Conservation (phyloP, 2,329 filamentous ascomycete genomes). For the Achaetomium macrosporum region DNA sequence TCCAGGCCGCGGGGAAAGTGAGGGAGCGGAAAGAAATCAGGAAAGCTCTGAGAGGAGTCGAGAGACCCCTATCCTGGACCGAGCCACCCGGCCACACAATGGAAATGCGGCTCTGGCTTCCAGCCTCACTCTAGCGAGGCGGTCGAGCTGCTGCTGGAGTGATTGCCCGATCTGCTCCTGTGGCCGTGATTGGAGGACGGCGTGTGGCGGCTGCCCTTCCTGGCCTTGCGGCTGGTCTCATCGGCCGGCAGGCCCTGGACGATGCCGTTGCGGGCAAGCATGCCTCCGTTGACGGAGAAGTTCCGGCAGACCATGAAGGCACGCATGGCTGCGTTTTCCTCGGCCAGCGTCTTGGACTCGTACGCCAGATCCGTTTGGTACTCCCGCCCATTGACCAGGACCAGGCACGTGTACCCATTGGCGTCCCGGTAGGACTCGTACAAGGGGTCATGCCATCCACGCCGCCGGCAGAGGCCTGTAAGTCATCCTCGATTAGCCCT, state of each 20-base stretch:
- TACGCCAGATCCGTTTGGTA: constrained; percentile 88
- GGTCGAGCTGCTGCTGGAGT: constrained; percentile 59
- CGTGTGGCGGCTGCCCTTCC: constrained; percentile 44
- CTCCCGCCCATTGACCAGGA: constrained; percentile 92
- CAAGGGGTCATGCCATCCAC: constrained; percentile 85
- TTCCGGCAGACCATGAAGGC: constrained; percentile 97
- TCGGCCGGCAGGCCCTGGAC: constrained; percentile 59
- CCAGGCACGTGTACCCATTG: constrained; percentile 79
- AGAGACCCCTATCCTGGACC: constrained; percentile 12
- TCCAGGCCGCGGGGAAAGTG: background rate
- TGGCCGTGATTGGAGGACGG: constrained; percentile 36
- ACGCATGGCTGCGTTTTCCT: constrained; percentile 90
- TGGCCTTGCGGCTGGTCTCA: constrained; percentile 43
- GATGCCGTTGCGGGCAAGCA: constrained; percentile 66
- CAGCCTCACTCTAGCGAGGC: constrained; percentile 39
- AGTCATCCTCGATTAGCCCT: constrained; percentile 32
- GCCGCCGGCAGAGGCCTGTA: constrained; percentile 85
- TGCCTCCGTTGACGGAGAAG: constrained; percentile 94
- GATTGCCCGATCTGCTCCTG: constrained; percentile 48
- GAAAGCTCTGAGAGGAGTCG: constrained; percentile 8
- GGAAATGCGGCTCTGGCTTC: constrained; percentile 13
- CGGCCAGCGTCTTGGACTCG: constrained; percentile 73
- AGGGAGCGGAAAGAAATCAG: background rate
- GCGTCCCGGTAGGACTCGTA: constrained; percentile 75
- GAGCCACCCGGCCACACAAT: constrained; percentile 6